phyloP scores from a whole-genome alignment of 495 filamentous ascomycete species.

The Elaphomyces granulatus region DNA sequence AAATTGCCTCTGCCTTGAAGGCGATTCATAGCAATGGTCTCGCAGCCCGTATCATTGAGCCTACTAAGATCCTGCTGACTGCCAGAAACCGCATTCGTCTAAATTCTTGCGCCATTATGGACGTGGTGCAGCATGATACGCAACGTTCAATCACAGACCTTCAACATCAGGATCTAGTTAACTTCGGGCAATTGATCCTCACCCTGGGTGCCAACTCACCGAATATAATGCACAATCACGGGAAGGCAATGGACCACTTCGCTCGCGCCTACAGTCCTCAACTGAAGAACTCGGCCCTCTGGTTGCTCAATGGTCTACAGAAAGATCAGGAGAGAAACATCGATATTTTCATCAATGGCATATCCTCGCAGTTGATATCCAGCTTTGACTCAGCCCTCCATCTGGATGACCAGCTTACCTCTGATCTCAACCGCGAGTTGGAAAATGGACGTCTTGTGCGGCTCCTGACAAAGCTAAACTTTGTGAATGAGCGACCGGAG shows the following conservation, averaged over 20 bases:
- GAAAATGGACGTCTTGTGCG: conserved; percentile 84
- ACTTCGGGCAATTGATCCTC: conserved; percentile 73
- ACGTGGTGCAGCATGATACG: conserved; percentile 67
- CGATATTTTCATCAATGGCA: conserved; percentile 59
- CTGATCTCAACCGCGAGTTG: conserved; percentile 60
- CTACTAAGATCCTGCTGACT: conserved; percentile 70
- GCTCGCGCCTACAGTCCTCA: conserved; percentile 54
- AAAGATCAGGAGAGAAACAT: conserved; percentile 47
- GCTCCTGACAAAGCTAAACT: conserved; percentile 66
- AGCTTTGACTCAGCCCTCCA: conserved; percentile 62
- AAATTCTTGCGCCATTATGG: conserved; percentile 71
- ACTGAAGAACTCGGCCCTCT: conserved; percentile 59
- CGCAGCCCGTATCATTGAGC: conserved; percentile 69
- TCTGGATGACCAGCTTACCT: conserved; percentile 55
- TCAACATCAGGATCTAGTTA: conserved; percentile 76
- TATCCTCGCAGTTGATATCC: conserved; percentile 55
- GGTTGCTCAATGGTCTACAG: conserved; percentile 49
- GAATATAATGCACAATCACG: conserved; percentile 37
- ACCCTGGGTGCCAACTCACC: conserved; percentile 55
- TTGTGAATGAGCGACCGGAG: conserved; percentile 81
- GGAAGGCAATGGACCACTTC: conserved; percentile 56
- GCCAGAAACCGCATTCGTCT: conserved; percentile 64
- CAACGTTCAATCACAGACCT: conserved; percentile 53
- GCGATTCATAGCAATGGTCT: conserved; percentile 68
- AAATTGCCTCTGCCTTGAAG: conserved; percentile 80